Base-by-base conservation (phyloP, 768 basidiomycete genomes). In the Tricholomella constricta region DNA sequence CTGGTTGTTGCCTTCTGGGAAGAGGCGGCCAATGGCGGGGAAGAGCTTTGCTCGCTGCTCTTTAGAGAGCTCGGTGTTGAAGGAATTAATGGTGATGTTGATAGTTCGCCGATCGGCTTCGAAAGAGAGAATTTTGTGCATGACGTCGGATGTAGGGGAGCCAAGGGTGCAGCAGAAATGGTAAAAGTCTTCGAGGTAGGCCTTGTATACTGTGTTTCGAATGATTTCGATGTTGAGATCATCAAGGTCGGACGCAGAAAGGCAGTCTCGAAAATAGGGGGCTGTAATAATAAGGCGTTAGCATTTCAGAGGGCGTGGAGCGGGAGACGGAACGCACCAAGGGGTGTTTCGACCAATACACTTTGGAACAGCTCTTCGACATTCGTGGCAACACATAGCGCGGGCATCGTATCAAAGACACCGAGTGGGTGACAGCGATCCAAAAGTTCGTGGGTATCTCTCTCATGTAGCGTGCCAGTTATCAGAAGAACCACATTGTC, bases 141-240 rank as follows among this genome's bases (percentile, higher is more conserved):
- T 98, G 59, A 94, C 85, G 38, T 96, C 94, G 12, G 84, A 79
- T 3, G 97, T 98, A 0, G 97, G 91, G 9, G 83, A 80, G 36
- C 92, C 88, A 29, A 98, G 75, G 7, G 88, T 84, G 41, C 79
- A 72, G 66, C 86, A 89, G 72, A 89, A 98, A 58, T 79, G 70
- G 75, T 94, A 83, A 69, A 99, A 99, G 71, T 99, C 97, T 68
- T 98, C 96, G 52, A 99, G 88, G 73, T 99, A 99, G 15, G 94
- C 89, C 70, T 97, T 98, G 82, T 98, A 98, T 31, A 99, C 89
- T 1, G 96, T 95, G 74, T 98, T 98, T 38, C 97, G 92, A 72
- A 99, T 95, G 73, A 99, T 97, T 76, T 99, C 97, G 65, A 99
- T 98, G 77, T 99, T 98, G 52, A 98, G 85, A 69, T 98, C 97